These are phyloP conservation scores for Diutina neorugosa DNA, from an alignment of 1,139 yeast species.

Conservation along the genomic window DNA sequence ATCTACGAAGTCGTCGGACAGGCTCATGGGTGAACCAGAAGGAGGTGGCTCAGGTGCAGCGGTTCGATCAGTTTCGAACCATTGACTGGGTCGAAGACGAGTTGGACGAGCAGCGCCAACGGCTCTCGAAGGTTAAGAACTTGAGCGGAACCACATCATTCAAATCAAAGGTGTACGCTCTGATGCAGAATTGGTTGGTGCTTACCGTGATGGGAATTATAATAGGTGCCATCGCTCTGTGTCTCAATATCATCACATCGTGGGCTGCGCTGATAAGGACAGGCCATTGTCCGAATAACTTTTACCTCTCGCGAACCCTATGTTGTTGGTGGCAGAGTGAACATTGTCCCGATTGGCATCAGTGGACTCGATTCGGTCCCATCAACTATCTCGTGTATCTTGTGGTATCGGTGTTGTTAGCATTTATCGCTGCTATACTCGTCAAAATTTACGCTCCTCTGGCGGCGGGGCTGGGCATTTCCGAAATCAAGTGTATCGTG, in stretches of 20 bases:
- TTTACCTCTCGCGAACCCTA: constrained; percentile 61
- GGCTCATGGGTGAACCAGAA: constrained; percentile 32
- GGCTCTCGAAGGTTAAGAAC: constrained; percentile 15
- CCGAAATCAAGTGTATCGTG: constrained; percentile 91
- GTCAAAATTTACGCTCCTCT: constrained; percentile 70
- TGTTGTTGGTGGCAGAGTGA: constrained; percentile 68
- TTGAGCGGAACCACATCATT: constrained; percentile 5
- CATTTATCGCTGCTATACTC: constrained; percentile 50
- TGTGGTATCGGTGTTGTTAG: constrained; percentile 46
- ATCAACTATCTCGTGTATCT: constrained; percentile 51
- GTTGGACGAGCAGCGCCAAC: constrained; percentile 37
- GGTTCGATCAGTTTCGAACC: constrained; percentile 52
- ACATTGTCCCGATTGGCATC: constrained; percentile 42
- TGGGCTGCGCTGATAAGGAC: constrained; percentile 70
- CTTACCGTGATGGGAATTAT: constrained; percentile 61
- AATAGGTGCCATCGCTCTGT: constrained; percentile 77
- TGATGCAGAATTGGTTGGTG: constrained; percentile 41
- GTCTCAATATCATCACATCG: constrained; percentile 69
- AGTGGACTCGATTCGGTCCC: constrained; percentile 34
- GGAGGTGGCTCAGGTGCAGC: constrained; percentile 21
- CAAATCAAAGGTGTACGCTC: not conserved
- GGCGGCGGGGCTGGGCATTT: constrained; percentile 96
- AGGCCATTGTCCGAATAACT: constrained; percentile 64
- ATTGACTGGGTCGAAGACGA: constrained; percentile 84
- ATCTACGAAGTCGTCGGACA: constrained; percentile 16